Evolutionary conservation across 345 rosid genomes (phyloP).

Genomic region (Luvunga scandens): DNA sequence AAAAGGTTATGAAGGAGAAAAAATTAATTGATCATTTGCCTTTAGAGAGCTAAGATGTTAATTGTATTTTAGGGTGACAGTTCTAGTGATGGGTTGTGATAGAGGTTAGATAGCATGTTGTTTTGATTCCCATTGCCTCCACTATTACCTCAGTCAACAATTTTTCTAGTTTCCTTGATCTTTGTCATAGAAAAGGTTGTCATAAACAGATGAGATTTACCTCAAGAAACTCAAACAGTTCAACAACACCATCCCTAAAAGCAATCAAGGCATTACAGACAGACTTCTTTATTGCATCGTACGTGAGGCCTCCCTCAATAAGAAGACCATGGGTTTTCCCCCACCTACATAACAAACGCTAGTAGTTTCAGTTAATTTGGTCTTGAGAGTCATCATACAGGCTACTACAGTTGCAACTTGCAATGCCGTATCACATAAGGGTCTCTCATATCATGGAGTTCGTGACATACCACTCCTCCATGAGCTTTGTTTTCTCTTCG

Average conservation of each 20-base stretch:
- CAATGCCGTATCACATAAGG: background rate
- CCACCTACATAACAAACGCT: conserved; percentile 58
- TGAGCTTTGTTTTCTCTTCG: conserved; percentile 82
- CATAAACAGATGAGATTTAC: conserved; percentile 31
- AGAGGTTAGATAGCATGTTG: background rate
- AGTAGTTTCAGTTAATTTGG: background rate
- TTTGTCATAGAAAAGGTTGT: background rate
- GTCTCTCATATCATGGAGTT: background rate
- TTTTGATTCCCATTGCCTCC: background rate
- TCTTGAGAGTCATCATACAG: background rate
- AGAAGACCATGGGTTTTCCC: conserved; percentile 78
- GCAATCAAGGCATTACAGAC: conserved; percentile 61
- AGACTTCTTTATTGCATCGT: conserved; percentile 67
- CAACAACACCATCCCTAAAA: conserved; percentile 78
- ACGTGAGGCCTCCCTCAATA: conserved; percentile 83
- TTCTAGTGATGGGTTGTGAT: background rate
- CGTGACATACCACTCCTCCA: conserved; percentile 78
- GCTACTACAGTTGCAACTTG: background rate
- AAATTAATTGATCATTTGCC: background rate
- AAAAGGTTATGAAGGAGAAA: background rate
- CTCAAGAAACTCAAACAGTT: conserved; percentile 77
- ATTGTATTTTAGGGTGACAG: background rate
- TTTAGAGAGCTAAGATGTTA: background rate
- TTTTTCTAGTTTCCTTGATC: background rate
- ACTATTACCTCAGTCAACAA: background rate